Base-by-base conservation (phyloP, 495 filamentous ascomycete genomes). In the Cladorrhinum samala region DNA sequence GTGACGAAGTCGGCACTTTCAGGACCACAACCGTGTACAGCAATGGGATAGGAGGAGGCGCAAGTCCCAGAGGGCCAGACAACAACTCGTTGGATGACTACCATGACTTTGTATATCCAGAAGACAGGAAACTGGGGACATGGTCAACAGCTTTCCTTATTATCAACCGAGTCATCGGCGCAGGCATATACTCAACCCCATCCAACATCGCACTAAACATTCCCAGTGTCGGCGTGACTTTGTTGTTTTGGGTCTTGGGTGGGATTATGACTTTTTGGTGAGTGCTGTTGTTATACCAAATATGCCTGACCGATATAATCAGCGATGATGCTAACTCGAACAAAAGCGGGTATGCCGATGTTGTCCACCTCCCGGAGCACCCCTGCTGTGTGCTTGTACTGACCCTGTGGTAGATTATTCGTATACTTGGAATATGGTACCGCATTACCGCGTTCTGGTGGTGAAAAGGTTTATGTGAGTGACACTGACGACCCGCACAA, bases 391-490 rank as follows among this genome's bases (percentile, higher is more conserved):
- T n/a, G n/a, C n/a, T n/a, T n/a, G 19, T 8, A 24, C 54, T 61
- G 25, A 59, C 56, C 5, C 9, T 19, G 16, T 4, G 1, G 5
- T n/a, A 62, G 64, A 17, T 30, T 68, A n/a, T 67, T 68, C 23
- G 65, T 68, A 9, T 69, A 69, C 39, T 54, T 70, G 2, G 67
- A 70, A 50, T 68, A 62, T 25, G 67, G 67, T 47, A 67, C 65
- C 18, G 66, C 66, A 3, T 37, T 68, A 2, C 66, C 66, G 4
- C 55, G 66, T 1, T 68, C 66, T 0, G 66, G 66, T 21, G 66
- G 66, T 17, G 66, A 68, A 41, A 68, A 68, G 19, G 66, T 68
- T 24, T 68, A 68, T 49, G 62, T 68, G 33, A 55, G 64, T 43
- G n/a, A n/a, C 7, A n/a, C 3, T 37, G 6, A 37, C 30, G 7